Base-by-base conservation (phyloP, 306 rosid species). In the Dryas drummondii region DNA sequence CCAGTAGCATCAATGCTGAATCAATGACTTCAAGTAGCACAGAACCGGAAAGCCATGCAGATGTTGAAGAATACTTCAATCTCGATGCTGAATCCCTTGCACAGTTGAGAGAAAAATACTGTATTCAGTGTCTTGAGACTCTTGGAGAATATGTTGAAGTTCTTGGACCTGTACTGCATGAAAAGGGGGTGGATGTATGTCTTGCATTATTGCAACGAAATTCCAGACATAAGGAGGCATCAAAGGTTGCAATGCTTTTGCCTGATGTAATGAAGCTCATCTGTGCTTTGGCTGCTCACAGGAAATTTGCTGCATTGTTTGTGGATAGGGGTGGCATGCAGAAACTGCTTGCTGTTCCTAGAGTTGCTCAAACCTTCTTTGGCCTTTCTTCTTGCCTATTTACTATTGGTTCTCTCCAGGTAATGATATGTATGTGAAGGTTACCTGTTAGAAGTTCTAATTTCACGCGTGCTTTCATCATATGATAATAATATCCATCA, bases 131-230 rank as follows among this genome's bases (percentile, higher is more conserved):
- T 75, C 98, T 96, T 54, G 96, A 88, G 83, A 84, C 78, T 65
- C 98, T 96, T 69, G 99, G 99, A 73, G 98, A 90, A 71, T 96
- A 96, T 84, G 98, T 96, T 26, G 99, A 96, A 82, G 99, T 90
- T 80, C 98, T 96, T 82, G 98, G 98, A 26, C 99, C 99, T 76
- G 99, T 96, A 71, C 83, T 96, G 78, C 98, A 90, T 32, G 98
- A 96, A 72, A 96, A 96, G 73, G 99, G 98, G 59, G 93, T 96
- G 53, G 99, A 96, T 64, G 99, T 90, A 57, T 96, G 99, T 74
- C 92, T 96, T 68, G 90, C 89, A 50, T 83, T 96, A 66, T 80
- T 96, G 59, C 99, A 96, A 77, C 88, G 84, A 79, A 86, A 90
- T 84, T 96, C 93, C 59, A 96, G 84, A 69, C 91, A 85, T 74